Evolutionary conservation across 2,329 filamentous ascomycete genomes (phyloP).

Genomic region (Epichloe glyceriae): DNA sequence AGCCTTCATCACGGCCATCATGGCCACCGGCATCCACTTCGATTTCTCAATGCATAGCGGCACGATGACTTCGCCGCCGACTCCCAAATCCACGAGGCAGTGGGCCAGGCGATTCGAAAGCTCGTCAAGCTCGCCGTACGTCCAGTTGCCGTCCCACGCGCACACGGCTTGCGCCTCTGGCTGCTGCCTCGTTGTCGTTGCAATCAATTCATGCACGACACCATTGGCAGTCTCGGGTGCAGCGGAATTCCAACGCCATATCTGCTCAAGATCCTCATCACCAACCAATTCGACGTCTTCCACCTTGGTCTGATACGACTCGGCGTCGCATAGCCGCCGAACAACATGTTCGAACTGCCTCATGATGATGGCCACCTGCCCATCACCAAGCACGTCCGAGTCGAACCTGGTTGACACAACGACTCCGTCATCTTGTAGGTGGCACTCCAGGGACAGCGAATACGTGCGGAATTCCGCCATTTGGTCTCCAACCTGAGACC

Average conservation of each 20-base stretch:
- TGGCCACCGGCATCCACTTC: slow-evolving; percentile 12
- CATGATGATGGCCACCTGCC: slow-evolving; percentile 5
- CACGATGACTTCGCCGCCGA: slow-evolving; percentile 7
- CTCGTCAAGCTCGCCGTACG: slow-evolving; percentile 12
- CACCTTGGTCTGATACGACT: background rate
- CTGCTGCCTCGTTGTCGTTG: background rate
- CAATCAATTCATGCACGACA: slow-evolving; percentile 1
- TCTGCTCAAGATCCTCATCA: slow-evolving; percentile 1
- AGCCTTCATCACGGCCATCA: slow-evolving; percentile 16
- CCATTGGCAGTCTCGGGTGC: background rate
- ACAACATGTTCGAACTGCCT: slow-evolving; percentile 7
- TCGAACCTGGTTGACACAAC: slow-evolving; percentile 7
- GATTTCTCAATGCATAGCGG: slow-evolving; percentile 18
- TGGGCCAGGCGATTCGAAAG: slow-evolving; percentile 10
- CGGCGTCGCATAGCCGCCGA: slow-evolving; percentile 4
- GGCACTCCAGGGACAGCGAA: slow-evolving; percentile 1
- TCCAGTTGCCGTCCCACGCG: slow-evolving; percentile 15
- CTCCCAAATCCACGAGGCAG: background rate
- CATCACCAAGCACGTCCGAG: slow-evolving; percentile 1
- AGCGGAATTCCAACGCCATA: slow-evolving; percentile 3
- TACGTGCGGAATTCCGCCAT: slow-evolving; percentile 3
- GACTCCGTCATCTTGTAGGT: slow-evolving; percentile 4
- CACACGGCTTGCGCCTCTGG: slow-evolving; percentile 4
- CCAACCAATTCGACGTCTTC: background rate
- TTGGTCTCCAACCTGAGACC: background rate